Percentiles rank a stretch among this genome's conserved stretches.
phyloP scores from a whole-genome alignment of 2,329 filamentous ascomycete species.

The Claviceps arundinis region DNA sequence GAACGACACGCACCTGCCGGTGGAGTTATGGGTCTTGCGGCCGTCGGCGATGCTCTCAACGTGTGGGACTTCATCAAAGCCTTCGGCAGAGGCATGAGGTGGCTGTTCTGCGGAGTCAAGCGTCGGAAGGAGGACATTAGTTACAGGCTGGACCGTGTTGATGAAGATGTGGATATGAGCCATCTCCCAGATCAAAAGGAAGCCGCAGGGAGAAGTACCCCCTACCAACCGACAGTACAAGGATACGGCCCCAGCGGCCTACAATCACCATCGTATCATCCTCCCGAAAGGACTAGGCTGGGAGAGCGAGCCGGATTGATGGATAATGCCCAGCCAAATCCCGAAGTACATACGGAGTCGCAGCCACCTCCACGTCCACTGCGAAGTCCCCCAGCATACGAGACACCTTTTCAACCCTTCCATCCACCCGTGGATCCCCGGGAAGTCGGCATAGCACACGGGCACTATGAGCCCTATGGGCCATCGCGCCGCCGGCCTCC shows the following conservation, averaged over 20 bases:
- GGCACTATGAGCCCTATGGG: conserved; percentile 1
- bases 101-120: conserved; percentile 65
- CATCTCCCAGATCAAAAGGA: conserved; percentile 20
- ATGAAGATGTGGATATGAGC: conserved; percentile 24
- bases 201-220: conserved; percentile 3
- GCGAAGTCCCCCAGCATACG: conserved; percentile 3
- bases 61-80: conserved; percentile 75
- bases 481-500: background rate
- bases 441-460: conserved; percentile 2
- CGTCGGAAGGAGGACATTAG: conserved; percentile 39
- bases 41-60: conserved; percentile 61
- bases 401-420: background rate
- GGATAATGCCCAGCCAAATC: conserved; percentile 21
- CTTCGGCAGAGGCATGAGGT: conserved; percentile 61
- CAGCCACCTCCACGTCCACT: conserved; percentile 5
- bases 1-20: conserved; percentile 41
- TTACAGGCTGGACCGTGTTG: conserved; percentile 24
- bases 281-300: conserved; percentile 16
- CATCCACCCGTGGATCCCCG: background rate
- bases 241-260: conserved; percentile 24
- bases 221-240: conserved; percentile 19
- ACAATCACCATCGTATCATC: conserved; percentile 17
- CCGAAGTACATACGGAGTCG: conserved; percentile 6
- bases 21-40: conserved; percentile 50
- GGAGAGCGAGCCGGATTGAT: conserved; percentile 33